Evolutionary conservation across 257 asterid genomes (phyloP).

Genomic region (Solanum commersonii): DNA sequence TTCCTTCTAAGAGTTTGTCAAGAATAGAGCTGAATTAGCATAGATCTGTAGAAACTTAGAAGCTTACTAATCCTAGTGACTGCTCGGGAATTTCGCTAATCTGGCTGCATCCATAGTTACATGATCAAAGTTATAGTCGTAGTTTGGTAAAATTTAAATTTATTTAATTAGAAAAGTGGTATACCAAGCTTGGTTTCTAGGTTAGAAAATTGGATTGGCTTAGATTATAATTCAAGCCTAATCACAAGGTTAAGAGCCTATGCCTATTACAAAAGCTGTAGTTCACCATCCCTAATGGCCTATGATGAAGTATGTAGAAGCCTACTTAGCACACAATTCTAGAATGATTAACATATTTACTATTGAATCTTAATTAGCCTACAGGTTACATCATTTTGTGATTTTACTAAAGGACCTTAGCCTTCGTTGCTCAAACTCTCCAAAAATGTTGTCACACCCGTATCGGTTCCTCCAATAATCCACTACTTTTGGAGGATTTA

Average conservation of each 20-base stretch:
- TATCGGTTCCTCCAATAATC: not conserved
- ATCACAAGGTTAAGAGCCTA: not conserved
- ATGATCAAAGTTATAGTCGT: not conserved
- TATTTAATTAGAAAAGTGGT: not conserved
- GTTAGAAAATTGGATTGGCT: not conserved
- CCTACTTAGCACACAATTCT: slow-evolving; percentile 4
- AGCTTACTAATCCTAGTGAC: not conserved
- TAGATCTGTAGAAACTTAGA: not conserved
- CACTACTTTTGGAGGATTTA: not conserved
- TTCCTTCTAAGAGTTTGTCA: not conserved
- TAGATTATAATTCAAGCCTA: not conserved
- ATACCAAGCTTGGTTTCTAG: not conserved
- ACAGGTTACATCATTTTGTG: not conserved
- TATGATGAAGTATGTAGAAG: not conserved
- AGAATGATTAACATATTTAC: slow-evolving; percentile 1
- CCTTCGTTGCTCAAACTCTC: not conserved
- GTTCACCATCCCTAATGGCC: not conserved
- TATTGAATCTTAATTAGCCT: slow-evolving; percentile 1
- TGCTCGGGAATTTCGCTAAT: not conserved
- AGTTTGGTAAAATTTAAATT: not conserved
- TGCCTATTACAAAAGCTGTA: not conserved
- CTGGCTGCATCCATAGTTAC: not conserved
- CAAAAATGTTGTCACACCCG: not conserved
- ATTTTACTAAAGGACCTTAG: not conserved
- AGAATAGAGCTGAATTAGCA: not conserved